These are phyloP conservation scores for Centella asiatica DNA, from an alignment of 129 eudicot genomes.

Conservation along the genomic window DNA sequence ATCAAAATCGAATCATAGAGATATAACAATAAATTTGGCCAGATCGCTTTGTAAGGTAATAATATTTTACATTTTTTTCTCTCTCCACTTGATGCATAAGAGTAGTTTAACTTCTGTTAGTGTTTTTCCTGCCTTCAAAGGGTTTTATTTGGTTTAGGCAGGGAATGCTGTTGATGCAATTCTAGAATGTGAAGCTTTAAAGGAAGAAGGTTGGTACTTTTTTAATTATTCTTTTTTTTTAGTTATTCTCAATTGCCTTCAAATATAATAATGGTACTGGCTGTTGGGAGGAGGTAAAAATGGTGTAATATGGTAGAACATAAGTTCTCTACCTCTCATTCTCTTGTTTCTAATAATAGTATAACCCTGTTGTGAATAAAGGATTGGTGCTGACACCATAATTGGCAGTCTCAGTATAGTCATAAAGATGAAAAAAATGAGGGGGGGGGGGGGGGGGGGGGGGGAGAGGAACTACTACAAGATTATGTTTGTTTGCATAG, in stretches of 20 bases:
- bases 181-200: constrained; percentile 60
- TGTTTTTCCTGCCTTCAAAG: background rate
- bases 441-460: no score
- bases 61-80: constrained; percentile 2
- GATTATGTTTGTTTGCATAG: no score
- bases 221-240: background rate
- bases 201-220: constrained; percentile 45
- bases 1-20: constrained; percentile 36
- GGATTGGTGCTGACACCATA: no score
- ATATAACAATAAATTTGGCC: constrained; percentile 74
- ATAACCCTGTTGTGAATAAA: no score
- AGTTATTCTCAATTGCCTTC: background rate
- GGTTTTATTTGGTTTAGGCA: constrained; percentile 41
- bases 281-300: background rate
- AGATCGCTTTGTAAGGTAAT: constrained; percentile 83
- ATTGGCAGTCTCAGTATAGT: no score
- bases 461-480: no score
- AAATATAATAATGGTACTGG: background rate
- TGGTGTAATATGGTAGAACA: background rate
- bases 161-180: constrained; percentile 70
- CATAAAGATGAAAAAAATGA: no score
- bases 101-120: background rate
- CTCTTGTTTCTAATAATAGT: no score
- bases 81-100: constrained; percentile 7
- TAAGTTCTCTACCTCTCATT: background rate